A percentile compares a stretch with the other conserved stretches of the same genome.
These are phyloP conservation scores for Suillus hirtellus DNA, from an alignment of 768 basidiomycete species.

Conservation along the genomic window DNA sequence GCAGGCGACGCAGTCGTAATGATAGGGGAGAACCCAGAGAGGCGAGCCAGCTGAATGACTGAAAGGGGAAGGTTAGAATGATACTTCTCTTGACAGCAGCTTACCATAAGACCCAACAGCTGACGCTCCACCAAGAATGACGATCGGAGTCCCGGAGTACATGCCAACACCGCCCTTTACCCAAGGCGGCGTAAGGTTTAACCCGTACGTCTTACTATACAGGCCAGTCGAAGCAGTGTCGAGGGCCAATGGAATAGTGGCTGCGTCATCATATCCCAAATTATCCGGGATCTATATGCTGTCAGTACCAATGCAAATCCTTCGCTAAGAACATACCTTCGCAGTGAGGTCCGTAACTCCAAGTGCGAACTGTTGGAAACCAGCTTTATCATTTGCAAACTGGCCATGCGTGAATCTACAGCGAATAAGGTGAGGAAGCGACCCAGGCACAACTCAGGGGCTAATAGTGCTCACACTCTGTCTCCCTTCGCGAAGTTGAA, in stretches of 20 bases:
- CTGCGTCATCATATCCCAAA: constrained; percentile 43
- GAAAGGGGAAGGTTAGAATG: neutral
- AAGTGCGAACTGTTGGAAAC: constrained; percentile 44
- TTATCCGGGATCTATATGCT: constrained; percentile 43
- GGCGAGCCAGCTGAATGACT: constrained; percentile 42
- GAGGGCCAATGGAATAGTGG: constrained; percentile 48
- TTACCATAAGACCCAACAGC: constrained; percentile 50
- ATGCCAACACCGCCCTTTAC: constrained; percentile 32
- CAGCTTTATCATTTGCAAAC: constrained; percentile 27
- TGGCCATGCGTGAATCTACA: constrained; percentile 34
- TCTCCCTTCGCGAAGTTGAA: constrained; percentile 38
- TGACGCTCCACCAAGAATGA: constrained; percentile 50
- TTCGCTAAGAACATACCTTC: constrained; percentile 31
- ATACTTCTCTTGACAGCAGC: constrained; percentile 16
- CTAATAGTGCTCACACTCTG: constrained; percentile 33
- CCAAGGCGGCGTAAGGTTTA: constrained; percentile 41
- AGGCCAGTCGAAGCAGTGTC: constrained; percentile 50
- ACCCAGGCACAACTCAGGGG: constrained; percentile 7
- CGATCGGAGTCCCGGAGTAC: constrained; percentile 42
- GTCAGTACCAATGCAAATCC: constrained; percentile 1
- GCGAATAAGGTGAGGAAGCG: constrained; percentile 19
- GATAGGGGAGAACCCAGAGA: constrained; percentile 43
- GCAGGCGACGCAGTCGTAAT: constrained; percentile 39
- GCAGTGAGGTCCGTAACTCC: constrained; percentile 34
- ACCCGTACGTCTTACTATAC: constrained; percentile 39